These are phyloP conservation scores for Agastache rugosa DNA, from an alignment of 257 asterid genomes.

Conservation along the genomic window DNA sequence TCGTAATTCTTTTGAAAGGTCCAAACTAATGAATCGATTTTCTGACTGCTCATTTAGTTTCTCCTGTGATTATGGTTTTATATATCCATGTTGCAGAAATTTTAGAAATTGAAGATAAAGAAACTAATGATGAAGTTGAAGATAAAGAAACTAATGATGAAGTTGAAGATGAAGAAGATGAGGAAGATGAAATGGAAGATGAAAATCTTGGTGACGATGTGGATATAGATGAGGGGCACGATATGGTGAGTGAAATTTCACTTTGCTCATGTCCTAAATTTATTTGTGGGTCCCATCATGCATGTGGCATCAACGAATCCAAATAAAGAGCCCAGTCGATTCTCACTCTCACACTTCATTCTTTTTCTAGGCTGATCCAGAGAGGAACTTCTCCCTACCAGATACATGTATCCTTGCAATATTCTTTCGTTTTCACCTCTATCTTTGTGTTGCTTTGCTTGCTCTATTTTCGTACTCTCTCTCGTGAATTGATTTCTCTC, in stretches of 20 bases:
- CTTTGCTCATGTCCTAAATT: neutral
- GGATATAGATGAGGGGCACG: slow-evolving; percentile 62
- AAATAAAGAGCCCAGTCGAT: neutral
- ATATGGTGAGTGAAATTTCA: slow-evolving; percentile 47
- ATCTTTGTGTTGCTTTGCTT: neutral
- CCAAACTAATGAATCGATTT: slow-evolving; percentile 2
- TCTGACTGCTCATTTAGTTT: slow-evolving; percentile 1
- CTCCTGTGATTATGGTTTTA: neutral
- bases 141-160: slow-evolving; percentile 58
- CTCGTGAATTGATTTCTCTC: neutral
- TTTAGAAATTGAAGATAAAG: slow-evolving; percentile 57
- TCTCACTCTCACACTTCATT: slow-evolving; percentile 27
- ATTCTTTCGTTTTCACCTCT: slow-evolving; percentile 11
- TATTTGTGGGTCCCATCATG: neutral
- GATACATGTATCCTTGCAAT: slow-evolving; percentile 71
- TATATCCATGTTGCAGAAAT: slow-evolving; percentile 45
- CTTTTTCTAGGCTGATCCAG: slow-evolving; percentile 58
- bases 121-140: slow-evolving; percentile 62
- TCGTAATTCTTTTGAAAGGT: neutral
- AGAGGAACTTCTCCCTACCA: slow-evolving; percentile 47
- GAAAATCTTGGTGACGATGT: slow-evolving; percentile 64
- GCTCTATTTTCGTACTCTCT: neutral
- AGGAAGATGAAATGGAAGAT: slow-evolving; percentile 72
- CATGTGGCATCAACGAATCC: neutral
- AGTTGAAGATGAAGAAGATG: slow-evolving; percentile 62